Evolutionary conservation across 73 alveolate genomes (phyloP), one percentile per base, ranked within the genome.

Genomic region (Paramecium biaurelia): DNA sequence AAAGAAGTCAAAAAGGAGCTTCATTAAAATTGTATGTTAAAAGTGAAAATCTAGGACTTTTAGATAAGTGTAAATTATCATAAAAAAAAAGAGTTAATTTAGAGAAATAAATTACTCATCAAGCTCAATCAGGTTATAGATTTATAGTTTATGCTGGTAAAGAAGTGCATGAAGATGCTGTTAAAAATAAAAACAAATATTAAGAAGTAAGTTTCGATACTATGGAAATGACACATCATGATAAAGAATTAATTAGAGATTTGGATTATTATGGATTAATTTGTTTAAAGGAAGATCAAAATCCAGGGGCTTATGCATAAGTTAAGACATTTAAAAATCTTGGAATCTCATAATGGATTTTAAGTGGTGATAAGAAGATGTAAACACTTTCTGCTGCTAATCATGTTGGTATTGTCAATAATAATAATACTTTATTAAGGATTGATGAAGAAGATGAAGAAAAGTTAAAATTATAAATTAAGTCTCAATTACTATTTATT

Each of bases 141-240:
- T 79, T 79, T 79, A 79, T 79, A 20, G 49, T 79, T 4, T 79
- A 79, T 43, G 90, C 90, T 8, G 90, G 90, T 21, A 79, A 79
- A 47, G 45, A 38, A 0, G 24, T 79, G 5, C 45, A 30, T 79
- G 86, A 72, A 38, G 58, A 79, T 20, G 23, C 45, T 0, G 28
- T 30, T 9, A 30, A 43, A 1, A 23, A 79, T 79, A 79, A 79
- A 45, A 79, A 43, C 28, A 41, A 23, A 79, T 38, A 47, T 43
- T 26, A 24, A 79, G 90, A 79, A 12, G 43, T 18, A 7, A 74
- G 23, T 18, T 74, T 74, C 20, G 87, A 74, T 18, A 37, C 87
- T 4, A 74, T 74, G 24, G 90, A 43, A 79, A 79, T 79, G 74
- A 20, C 76, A 18, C 45, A 21, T 20, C 24, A 47, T 23, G 90